Conservation (phyloP, 441 rosid species). For the Pelargonium fulgidum region DNA sequence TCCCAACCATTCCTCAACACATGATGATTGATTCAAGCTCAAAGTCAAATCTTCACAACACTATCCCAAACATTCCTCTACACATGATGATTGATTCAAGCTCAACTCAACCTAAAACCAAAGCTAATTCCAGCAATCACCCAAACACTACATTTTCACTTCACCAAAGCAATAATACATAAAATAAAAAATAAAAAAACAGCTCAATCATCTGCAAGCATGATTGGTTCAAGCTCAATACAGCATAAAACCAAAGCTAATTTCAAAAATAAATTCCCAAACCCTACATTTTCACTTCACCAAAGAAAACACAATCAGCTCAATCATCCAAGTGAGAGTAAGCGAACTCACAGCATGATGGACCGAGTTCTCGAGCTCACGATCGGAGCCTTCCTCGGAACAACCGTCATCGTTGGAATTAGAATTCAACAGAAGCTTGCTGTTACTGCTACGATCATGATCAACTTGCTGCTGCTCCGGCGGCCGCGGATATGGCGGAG, state of each 20-base stretch:
- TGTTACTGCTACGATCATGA: background rate
- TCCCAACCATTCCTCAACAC: too few relatives aligned
- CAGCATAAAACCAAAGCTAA: too few relatives aligned
- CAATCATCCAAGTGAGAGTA: background rate
- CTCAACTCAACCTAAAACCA: too few relatives aligned
- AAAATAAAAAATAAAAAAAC: background rate
- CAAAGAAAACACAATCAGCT: background rate
- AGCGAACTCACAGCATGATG: conserved; percentile 24
- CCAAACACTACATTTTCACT: too few relatives aligned
- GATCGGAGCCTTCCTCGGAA: conserved; percentile 42
- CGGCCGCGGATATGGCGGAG: conserved; percentile 18
- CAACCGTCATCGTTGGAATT: conserved; percentile 26
- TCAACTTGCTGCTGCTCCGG: conserved; percentile 12
- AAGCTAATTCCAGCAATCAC: too few relatives aligned
- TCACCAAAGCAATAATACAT: background rate
- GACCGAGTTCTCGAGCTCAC: conserved; percentile 25
- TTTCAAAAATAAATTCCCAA: too few relatives aligned
- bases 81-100: too few relatives aligned
- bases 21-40: too few relatives aligned
- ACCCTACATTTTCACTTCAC: background rate
- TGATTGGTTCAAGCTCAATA: too few relatives aligned
- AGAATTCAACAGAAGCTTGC: conserved; percentile 15
- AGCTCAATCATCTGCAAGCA: background rate
- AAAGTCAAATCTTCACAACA: too few relatives aligned
- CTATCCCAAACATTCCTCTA: too few relatives aligned